Evolutionary conservation across 2,329 filamentous ascomycete species (phyloP).

Genomic region (Teratosphaeria epicoccoides): DNA sequence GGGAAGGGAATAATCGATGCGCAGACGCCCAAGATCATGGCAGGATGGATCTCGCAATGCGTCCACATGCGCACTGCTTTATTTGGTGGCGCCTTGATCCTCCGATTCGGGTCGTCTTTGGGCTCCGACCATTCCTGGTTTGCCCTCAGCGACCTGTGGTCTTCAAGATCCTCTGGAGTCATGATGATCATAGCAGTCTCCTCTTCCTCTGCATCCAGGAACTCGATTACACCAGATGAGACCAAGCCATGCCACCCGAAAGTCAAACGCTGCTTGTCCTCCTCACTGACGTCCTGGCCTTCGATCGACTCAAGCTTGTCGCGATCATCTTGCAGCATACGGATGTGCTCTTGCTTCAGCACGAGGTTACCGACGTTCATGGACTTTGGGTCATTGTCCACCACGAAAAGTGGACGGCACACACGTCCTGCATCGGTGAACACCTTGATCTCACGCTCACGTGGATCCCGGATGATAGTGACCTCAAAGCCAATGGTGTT

Average conservation of each 20-base stretch:
- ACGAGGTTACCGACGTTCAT: slow-evolving; percentile 66
- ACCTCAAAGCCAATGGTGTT: slow-evolving; percentile 84
- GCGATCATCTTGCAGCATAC: slow-evolving; percentile 63
- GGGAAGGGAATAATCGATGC: slow-evolving; percentile 99
- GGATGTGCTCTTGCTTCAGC: slow-evolving; percentile 74
- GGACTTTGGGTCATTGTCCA: slow-evolving; percentile 73
- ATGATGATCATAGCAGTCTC: slow-evolving; percentile 99
- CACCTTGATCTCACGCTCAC: slow-evolving; percentile 95
- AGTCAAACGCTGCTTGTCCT: slow-evolving; percentile 48
- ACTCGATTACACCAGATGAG: slow-evolving; percentile 78
- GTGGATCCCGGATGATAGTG: slow-evolving; percentile 88
- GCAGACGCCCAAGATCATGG: slow-evolving; percentile 97
- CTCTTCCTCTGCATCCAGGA: slow-evolving; percentile 95
- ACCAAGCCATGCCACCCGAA: slow-evolving; percentile 87
- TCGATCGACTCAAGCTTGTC: slow-evolving; percentile 39
- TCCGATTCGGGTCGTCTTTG: slow-evolving; percentile 64
- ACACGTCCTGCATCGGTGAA: slow-evolving; percentile 95
- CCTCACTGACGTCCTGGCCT: slow-evolving; percentile 44
- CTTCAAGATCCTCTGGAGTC: slow-evolving; percentile 88
- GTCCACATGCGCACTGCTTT: slow-evolving; percentile 86
- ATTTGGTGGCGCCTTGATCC: slow-evolving; percentile 81
- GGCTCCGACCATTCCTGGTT: slow-evolving; percentile 40
- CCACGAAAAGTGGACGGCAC: slow-evolving; percentile 84
- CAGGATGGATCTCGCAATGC: slow-evolving; percentile 97
- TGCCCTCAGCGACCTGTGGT: slow-evolving; percentile 32